Evolutionary conservation across 2,329 filamentous ascomycete genomes (phyloP), one percentile per base, ranked within the genome.

Genomic region (Verticillium nubilum): DNA sequence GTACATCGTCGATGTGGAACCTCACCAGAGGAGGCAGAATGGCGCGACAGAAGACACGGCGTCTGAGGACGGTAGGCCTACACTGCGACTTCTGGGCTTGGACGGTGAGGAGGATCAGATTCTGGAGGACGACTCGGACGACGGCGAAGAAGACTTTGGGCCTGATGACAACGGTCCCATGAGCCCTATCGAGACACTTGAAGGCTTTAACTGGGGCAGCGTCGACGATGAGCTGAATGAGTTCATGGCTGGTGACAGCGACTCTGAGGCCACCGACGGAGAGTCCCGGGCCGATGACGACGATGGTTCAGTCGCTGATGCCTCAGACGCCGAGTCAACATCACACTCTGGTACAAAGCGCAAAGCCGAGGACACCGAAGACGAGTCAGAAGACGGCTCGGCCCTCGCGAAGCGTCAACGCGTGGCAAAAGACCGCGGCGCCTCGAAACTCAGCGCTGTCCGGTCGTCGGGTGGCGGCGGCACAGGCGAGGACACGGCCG

Each of bases 1-100:
- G 0, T 97, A 94, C 68, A 78, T 90, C n/a, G 73, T 96, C 54
- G 81, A 88, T n/a, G 81, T 92, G 2, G 87, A 92, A 57, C 86
- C 89, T 0, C 84, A 87, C 19, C 89, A 92, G 65, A 80, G 84
- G 15, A 74, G 74, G 4, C 73, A 76, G 56, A 64, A 68, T 60
- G 42, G 52, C 13, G 74, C 72, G 15, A 71, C 74, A 15, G 62
- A 56, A 53, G 70, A 68, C 55, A 53, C 52, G 17, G 52, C 52
- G 17, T 53, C 52, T 6, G 73, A 74, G 52, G 52, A 66, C 55
- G 23, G 62, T 54, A 56, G 52, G 66, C 69, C 64, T 9, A 64
- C 65, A 54, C 42, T 50, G 42, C 42, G 42, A 74, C 65, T 23
- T 69, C 73, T 47, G 63, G 52, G 52, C 13, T 17, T 29, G 25